These are phyloP conservation scores for Crithidia brevicula DNA, from an alignment of 208 protist species.

Conservation along the genomic window DNA sequence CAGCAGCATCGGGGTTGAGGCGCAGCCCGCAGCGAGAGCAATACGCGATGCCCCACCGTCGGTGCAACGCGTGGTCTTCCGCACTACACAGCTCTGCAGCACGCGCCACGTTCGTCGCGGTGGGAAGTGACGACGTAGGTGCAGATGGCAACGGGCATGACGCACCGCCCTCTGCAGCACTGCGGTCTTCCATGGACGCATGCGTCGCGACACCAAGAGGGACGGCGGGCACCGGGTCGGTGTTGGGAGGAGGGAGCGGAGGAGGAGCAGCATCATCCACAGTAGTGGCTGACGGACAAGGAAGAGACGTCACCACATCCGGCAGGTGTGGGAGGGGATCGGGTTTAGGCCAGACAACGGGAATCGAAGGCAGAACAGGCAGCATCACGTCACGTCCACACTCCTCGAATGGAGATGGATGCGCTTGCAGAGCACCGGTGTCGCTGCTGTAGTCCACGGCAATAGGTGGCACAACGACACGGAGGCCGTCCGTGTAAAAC, in stretches of 20 bases:
- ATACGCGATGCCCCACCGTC: conserved; percentile 23
- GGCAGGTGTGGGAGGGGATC: neutral
- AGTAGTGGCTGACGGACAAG: no score
- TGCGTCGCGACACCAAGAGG: no score
- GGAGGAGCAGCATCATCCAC: no score
- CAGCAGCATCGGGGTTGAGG: neutral
- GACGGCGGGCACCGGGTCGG: no score
- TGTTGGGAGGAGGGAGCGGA: no score
- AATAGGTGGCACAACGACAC: conserved; percentile 11
- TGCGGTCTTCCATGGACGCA: no score
- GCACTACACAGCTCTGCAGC: conserved; percentile 11
- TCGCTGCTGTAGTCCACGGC: neutral
- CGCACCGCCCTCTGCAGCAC: no score
- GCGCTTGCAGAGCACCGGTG: no score
- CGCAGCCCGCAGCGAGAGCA: conserved; percentile 26
- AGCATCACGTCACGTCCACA: no score
- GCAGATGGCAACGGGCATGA: no score
- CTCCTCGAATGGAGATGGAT: no score
- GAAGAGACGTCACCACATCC: neutral
- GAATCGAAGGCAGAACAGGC: conserved; percentile 5
- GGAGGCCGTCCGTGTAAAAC: conserved; percentile 5
- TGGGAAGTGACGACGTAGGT: no score
- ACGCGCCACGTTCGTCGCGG: neutral
- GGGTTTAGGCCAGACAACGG: conserved; percentile 11
- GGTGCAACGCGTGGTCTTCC: conserved; percentile 11